A percentile compares a stretch with the other conserved stretches of the same genome.
Conservation (phyloP, 2,329 filamentous ascomycete species). For the Passalora sequoiae region DNA sequence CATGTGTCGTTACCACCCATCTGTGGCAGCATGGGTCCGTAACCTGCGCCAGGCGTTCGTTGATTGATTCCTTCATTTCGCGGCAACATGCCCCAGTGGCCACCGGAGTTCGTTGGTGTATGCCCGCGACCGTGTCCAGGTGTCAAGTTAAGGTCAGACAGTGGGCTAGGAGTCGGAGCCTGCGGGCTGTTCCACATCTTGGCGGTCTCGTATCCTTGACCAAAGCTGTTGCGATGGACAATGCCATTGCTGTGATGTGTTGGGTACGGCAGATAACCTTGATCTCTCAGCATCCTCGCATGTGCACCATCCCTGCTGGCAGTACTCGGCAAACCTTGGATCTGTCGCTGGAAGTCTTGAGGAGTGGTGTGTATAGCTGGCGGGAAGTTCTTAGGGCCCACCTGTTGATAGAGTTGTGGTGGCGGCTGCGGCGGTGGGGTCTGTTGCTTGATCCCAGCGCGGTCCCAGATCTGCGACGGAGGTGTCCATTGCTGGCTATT, state of each 20-base stretch:
- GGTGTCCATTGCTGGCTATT: constrained; percentile 34
- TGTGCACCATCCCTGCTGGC: constrained; percentile 32
- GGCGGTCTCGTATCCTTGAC: constrained; percentile 23
- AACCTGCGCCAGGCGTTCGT: constrained; percentile 16
- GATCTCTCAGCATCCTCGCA: constrained; percentile 32
- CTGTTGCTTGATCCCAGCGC: constrained; percentile 19
- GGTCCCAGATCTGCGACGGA: constrained; percentile 31
- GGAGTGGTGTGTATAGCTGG: constrained; percentile 36
- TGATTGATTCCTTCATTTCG: constrained; percentile 12
- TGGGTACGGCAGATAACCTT: constrained; percentile 24
- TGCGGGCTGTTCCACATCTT: constrained; percentile 30
- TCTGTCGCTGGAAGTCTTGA: constrained; percentile 40
- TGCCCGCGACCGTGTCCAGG: constrained; percentile 22
- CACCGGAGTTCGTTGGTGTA: constrained; percentile 15
- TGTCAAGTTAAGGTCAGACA: constrained; percentile 28
- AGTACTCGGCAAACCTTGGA: constrained; percentile 29
- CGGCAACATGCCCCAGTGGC: constrained; percentile 19
- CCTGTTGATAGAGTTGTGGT: constrained; percentile 15
- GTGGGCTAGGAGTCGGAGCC: constrained; percentile 31
- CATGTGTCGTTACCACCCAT: constrained; percentile 29
- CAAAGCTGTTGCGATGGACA: constrained; percentile 23
- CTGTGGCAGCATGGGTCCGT: constrained; percentile 29
- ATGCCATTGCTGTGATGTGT: constrained; percentile 9
- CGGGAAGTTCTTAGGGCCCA: constrained; percentile 9
- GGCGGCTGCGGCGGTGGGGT: constrained; percentile 18